Percentiles rank a stretch among this genome's conserved stretches.
Evolutionary conservation across 176 grass and related monocot genomes (phyloP).

Genomic region (Avena sativa): DNA sequence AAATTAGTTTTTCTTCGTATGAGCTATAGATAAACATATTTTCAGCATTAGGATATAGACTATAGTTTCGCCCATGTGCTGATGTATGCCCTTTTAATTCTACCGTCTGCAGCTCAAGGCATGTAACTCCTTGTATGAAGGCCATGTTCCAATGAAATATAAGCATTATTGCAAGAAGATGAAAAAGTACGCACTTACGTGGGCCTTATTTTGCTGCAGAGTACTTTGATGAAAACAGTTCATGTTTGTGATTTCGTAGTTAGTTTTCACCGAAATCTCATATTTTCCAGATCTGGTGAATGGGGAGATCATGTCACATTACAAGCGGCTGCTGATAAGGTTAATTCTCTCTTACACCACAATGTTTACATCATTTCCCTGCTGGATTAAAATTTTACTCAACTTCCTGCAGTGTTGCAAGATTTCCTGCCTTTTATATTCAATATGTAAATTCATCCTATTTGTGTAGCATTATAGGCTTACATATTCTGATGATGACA

Average conservation of each 20-base stretch:
- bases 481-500: neutral
- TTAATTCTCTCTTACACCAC: slow-evolving; percentile 32
- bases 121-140: slow-evolving; percentile 76
- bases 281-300: slow-evolving; percentile 74
- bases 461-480: neutral
- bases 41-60: neutral
- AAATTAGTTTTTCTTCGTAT: slow-evolving; percentile 6
- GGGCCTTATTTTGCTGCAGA: neutral
- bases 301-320: slow-evolving; percentile 98
- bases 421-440: neutral
- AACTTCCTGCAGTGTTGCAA: neutral
- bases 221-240: slow-evolving; percentile 29
- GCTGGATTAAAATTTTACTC: neutral
- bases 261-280: slow-evolving; percentile 4
- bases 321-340: slow-evolving; percentile 97
- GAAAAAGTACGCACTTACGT: slow-evolving; percentile 74
- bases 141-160: slow-evolving; percentile 97
- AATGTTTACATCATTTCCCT: slow-evolving; percentile 24
- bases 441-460: neutral
- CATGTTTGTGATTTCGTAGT: slow-evolving; percentile 15
- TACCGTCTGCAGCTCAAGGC: slow-evolving; percentile 85
- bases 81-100: slow-evolving; percentile 27
- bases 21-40: slow-evolving; percentile 16
- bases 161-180: slow-evolving; percentile 98
- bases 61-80: neutral